Evolutionary conservation across 192 early-diverging fungal genomes (phyloP).

Genomic region (Linnemannia hyalina): DNA sequence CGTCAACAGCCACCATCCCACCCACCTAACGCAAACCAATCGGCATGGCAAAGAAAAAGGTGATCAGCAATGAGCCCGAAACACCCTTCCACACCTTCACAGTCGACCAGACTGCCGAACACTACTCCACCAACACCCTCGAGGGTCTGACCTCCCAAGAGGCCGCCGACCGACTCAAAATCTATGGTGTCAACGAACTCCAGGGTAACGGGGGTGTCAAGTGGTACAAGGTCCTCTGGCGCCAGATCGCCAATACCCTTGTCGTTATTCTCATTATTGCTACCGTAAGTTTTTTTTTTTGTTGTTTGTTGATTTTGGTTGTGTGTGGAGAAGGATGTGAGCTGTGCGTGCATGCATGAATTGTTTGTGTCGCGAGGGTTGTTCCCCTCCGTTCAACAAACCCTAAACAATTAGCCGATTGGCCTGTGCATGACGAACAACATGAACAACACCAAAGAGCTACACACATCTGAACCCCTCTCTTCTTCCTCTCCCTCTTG

Average conservation of each 20-base stretch:
- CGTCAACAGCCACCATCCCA: not conserved
- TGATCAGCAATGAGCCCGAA: constrained; percentile 3
- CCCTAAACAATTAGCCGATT: not conserved
- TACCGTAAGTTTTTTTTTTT: constrained; percentile 43
- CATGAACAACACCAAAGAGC: too few species aligned
- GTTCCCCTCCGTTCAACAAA: not conserved
- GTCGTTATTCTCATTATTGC: constrained; percentile 74
- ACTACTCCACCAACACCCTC: constrained; percentile 15
- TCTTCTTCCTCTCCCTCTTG: not conserved
- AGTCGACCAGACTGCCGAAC: constrained; percentile 12
- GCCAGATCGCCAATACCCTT: constrained; percentile 75
- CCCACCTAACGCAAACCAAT: not conserved
- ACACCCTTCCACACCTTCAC: constrained; percentile 27
- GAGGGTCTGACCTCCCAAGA: constrained; percentile 81
- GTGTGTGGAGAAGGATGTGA: not conserved
- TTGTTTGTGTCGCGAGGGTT: not conserved
- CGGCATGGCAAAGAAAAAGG: constrained; percentile 18
- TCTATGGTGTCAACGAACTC: constrained; percentile 71
- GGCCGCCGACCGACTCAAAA: constrained; percentile 69
- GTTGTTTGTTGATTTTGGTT: not conserved
- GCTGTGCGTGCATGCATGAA: not conserved
- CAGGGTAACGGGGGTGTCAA: constrained; percentile 75
- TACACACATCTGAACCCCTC: not conserved
- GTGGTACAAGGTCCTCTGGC: constrained; percentile 66
- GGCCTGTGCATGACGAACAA: not conserved